Evolutionary conservation across 1,139 yeast species (phyloP).

Genomic region (Sugiyamaella xylanicola): DNA sequence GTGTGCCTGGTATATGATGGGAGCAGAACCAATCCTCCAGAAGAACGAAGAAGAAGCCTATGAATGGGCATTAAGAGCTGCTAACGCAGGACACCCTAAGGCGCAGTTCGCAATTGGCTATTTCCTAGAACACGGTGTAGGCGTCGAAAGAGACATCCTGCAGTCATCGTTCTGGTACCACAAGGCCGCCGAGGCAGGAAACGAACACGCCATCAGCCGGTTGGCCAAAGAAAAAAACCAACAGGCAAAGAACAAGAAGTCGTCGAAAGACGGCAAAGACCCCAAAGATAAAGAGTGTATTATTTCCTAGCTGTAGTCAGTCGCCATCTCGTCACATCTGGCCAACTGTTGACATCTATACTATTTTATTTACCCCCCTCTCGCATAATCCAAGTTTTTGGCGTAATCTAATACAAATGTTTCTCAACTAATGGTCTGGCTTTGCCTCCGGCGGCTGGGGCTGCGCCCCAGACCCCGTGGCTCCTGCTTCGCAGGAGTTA

Average conservation of each 20-base stretch:
- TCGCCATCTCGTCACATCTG: not conserved
- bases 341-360: not conserved
- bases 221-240: slow-evolving; percentile 32
- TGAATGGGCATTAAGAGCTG: slow-evolving; percentile 92
- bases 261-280: slow-evolving; percentile 20
- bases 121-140: slow-evolving; percentile 85
- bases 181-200: slow-evolving; percentile 73
- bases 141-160: slow-evolving; percentile 61
- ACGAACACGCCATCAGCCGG: slow-evolving; percentile 58
- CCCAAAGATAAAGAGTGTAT: slow-evolving; percentile 46
- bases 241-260: slow-evolving; percentile 25
- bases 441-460: not conserved
- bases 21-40: slow-evolving; percentile 78
- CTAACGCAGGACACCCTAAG: slow-evolving; percentile 68
- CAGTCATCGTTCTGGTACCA: slow-evolving; percentile 76
- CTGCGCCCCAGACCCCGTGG: not conserved
- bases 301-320: slow-evolving; percentile 28
- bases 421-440: too few species aligned
- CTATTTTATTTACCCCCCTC: not conserved
- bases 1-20: slow-evolving; percentile 96
- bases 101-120: slow-evolving; percentile 89
- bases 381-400: slow-evolving; percentile 4
- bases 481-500: not conserved
- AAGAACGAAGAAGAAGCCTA: slow-evolving; percentile 85
- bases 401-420: slow-evolving; percentile 1